These are phyloP conservation scores for Lactarius hengduanensis DNA, from an alignment of 768 basidiomycete species.

Conservation along the genomic window DNA sequence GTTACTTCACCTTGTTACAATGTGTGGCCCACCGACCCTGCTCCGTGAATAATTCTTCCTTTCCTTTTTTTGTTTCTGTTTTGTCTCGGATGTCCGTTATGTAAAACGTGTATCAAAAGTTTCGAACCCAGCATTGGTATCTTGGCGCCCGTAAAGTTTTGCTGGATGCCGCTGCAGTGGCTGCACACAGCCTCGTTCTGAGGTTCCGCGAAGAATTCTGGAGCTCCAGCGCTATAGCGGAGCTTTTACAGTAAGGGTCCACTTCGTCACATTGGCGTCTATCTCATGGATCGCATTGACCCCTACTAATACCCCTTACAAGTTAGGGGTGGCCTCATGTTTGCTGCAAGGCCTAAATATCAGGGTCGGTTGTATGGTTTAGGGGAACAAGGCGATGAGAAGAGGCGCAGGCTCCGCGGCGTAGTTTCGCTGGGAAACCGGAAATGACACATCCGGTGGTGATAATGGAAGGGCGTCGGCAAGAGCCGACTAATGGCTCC, in stretches of 20 bases:
- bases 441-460: background rate
- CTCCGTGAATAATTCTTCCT: too few species aligned
- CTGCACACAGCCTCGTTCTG: background rate
- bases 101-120: background rate
- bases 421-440: background rate
- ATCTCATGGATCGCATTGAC: background rate
- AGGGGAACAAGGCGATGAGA: background rate
- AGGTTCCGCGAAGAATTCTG: conserved; percentile 9
- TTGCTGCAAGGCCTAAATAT: background rate
- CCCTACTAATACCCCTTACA: too few species aligned
- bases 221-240: background rate
- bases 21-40: too few species aligned
- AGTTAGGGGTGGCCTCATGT: conserved; percentile 2
- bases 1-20: too few species aligned
- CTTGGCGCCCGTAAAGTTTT: conserved; percentile 5
- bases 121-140: conserved; percentile 4
- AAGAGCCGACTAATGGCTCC: too few species aligned
- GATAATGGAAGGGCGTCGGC: background rate
- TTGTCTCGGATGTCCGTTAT: background rate
- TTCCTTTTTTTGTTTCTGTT: background rate
- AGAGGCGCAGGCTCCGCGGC: background rate
- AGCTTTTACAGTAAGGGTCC: background rate
- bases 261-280: too few species aligned
- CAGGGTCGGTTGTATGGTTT: background rate
- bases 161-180: background rate